Evolutionary conservation across 1,284 basidiomycete species (phyloP), one percentile per base, ranked within the genome.

Genomic region (Nidula niveotomentosa): DNA sequence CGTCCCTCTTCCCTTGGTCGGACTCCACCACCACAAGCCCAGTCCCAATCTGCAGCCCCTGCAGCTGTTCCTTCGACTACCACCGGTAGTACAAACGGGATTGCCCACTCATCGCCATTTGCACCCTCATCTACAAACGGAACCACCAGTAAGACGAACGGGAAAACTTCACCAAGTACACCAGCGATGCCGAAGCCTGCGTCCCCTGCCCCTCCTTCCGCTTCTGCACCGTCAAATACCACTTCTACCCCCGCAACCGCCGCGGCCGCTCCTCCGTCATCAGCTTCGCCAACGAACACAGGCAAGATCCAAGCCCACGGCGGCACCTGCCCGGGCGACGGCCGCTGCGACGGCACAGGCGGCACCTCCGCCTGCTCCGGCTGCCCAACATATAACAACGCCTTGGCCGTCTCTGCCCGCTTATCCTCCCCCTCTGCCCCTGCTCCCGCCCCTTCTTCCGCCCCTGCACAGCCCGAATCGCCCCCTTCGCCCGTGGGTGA

Each of bases 311-410:
- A 58, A 59, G 58, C 62, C 64, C 43, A 63, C 56, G 77, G 79
- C 49, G 91, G 94, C 49, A 94, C 94, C 15, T 98, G 95, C 71
- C 95, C 95, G 6, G 95, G 95, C 56, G 95, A 96, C 73, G 95
- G 95, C 39, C 85, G 92, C 61, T 98, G 95, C 74, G 93, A 98
- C 74, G 95, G 95, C 59, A 94, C 92, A 34, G 95, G 95, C 63
- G 95, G 95, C 57, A 88, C 93, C 62, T 86, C 85, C 56, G 90
- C 91, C 59, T 98, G 95, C 70, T 85, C 90, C 61, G 95, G 95
- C 45, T 97, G 95, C 71, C 95, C 95, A 9, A 94, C 94, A 43
- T 94, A 86, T 76, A 98, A 97, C 79, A 97, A 97, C 68, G 81
- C 81, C 52, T 70, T 83, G 56, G 73, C 71, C 59, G 71, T 75